phyloP scores from a whole-genome alignment of 441 rosid species.

The Bocquillonia castaneifolia region DNA sequence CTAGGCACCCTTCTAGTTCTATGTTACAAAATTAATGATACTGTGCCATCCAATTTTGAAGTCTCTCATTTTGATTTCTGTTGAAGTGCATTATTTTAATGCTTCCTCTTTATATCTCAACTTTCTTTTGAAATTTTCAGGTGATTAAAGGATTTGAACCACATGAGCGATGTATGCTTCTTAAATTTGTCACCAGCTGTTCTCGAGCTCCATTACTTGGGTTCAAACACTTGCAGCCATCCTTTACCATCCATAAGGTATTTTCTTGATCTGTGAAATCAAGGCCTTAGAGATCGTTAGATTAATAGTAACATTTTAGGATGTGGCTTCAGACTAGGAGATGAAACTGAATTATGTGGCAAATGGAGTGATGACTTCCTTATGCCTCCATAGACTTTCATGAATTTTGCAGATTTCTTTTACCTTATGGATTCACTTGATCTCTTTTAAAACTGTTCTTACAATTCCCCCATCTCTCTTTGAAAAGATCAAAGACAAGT shows the following conservation, averaged over 20 bases:
- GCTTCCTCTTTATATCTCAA: not conserved
- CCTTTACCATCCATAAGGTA: conserved; percentile 94
- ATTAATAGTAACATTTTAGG: not conserved
- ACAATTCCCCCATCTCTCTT: not conserved
- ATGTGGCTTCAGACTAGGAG: not conserved
- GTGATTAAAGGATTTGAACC: conserved; percentile 88
- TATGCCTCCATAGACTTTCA: not conserved
- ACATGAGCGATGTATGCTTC: conserved; percentile 83
- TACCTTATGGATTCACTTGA: not conserved
- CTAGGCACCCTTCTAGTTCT: not conserved
- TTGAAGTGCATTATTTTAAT: conserved; percentile 1
- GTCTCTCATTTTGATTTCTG: not conserved
- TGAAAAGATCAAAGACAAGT: not conserved
- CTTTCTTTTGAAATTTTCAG: conserved; percentile 35
- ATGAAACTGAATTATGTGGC: not conserved
- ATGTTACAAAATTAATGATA: not conserved
- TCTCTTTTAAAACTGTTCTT: not conserved
- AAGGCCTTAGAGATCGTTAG: not conserved
- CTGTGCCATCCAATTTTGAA: not conserved
- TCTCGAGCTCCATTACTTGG: conserved; percentile 97
- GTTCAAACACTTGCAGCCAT: conserved; percentile 89
- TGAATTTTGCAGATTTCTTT: not conserved
- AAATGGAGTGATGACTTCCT: not conserved
- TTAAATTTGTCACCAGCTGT: conserved; percentile 97
- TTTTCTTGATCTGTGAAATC: conserved; percentile 13